Percentiles rank a stretch among this genome's conserved stretches.
Evolutionary conservation across 148 eudicot species (phyloP).

Genomic region (Polygonum maritimum): DNA sequence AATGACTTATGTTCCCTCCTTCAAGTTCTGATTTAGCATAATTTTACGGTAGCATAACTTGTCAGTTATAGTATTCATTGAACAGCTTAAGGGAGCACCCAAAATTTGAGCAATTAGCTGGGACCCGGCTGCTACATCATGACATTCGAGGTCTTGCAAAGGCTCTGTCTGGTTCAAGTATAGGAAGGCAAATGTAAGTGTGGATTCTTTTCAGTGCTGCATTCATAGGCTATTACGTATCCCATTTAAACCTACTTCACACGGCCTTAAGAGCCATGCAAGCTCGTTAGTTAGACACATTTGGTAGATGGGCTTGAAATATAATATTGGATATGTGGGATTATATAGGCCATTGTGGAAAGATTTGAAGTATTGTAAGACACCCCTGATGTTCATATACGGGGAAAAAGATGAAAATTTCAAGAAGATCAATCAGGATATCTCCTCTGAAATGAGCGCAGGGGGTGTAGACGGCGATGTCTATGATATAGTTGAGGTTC

Average conservation of each 20-base stretch:
- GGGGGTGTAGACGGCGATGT: slow-evolving; percentile 12
- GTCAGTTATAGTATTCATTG: not conserved
- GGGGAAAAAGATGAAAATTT: slow-evolving; percentile 78
- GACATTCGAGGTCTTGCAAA: slow-evolving; percentile 62
- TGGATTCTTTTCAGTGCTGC: not conserved
- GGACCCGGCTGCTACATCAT: slow-evolving; percentile 53
- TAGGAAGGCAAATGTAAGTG: slow-evolving; percentile 89
- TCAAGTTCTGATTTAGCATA: not conserved
- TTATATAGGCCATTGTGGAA: slow-evolving; percentile 67
- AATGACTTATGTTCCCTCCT: slow-evolving; percentile 9
- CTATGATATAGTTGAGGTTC: slow-evolving; percentile 41
- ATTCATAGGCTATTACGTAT: not conserved
- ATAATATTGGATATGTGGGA: not conserved
- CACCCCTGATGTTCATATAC: slow-evolving; percentile 48
- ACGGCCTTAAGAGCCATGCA: not conserved
- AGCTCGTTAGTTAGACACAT: too few species aligned
- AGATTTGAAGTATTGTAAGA: slow-evolving; percentile 52
- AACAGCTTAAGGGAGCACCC: slow-evolving; percentile 88
- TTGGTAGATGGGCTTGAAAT: not conserved
- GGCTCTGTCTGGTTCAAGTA: slow-evolving; percentile 61
- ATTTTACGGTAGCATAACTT: not conserved
- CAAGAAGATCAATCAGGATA: slow-evolving; percentile 45
- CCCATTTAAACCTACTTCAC: not conserved
- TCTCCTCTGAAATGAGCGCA: slow-evolving; percentile 24
- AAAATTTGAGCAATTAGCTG: slow-evolving; percentile 33